Conservation (phyloP, 2,329 filamentous ascomycete species). For the Colletotrichum abscissum region DNA sequence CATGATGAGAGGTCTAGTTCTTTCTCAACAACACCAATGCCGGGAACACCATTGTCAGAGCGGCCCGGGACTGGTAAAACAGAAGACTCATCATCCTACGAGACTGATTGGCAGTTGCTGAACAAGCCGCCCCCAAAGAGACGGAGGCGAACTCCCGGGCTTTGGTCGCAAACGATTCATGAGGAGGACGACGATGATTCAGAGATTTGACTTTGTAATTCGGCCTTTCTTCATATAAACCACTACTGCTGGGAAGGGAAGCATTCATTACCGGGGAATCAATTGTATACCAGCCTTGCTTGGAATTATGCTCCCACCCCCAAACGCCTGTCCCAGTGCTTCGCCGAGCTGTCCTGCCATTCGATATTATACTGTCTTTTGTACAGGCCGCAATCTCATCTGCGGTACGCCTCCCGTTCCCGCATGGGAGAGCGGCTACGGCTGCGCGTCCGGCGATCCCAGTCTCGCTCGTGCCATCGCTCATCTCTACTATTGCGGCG, state of each 20-base stretch:
- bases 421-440: slow-evolving; percentile 54
- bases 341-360: slow-evolving; percentile 11
- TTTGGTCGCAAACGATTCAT: slow-evolving; percentile 75
- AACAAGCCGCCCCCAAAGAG: slow-evolving; percentile 50
- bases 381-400: slow-evolving; percentile 47
- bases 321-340: slow-evolving; percentile 32
- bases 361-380: slow-evolving; percentile 6
- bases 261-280: slow-evolving; percentile 24
- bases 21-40: slow-evolving; percentile 29
- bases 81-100: slow-evolving; percentile 44
- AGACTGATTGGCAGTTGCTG: slow-evolving; percentile 49
- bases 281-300: slow-evolving; percentile 27
- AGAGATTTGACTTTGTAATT: slow-evolving; percentile 44
- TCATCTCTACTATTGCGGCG: slow-evolving; percentile 40
- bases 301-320: slow-evolving; percentile 11
- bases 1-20: slow-evolving; percentile 41
- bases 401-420: slow-evolving; percentile 60
- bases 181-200: slow-evolving; percentile 78
- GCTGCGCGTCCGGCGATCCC: slow-evolving; percentile 54
- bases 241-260: background rate
- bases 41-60: slow-evolving; percentile 49
- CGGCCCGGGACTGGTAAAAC: slow-evolving; percentile 35
- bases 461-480: slow-evolving; percentile 47
- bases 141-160: slow-evolving; percentile 56
- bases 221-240: slow-evolving; percentile 1